Conservation (phyloP, 2,329 filamentous ascomycete species). For the Alternaria sp. region DNA sequence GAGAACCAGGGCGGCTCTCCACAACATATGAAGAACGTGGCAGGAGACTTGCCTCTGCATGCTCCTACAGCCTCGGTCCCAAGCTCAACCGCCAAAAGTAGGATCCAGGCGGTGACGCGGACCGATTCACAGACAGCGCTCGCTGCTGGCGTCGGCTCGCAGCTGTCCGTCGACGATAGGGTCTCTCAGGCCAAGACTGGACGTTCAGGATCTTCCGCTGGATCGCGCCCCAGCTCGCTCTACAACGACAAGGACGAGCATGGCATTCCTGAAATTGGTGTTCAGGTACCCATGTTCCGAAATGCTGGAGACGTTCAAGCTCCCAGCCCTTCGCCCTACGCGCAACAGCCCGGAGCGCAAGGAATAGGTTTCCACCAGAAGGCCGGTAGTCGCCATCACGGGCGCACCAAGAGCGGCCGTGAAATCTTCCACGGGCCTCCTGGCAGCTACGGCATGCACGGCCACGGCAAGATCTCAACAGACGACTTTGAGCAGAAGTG, state of each 20-base stretch:
- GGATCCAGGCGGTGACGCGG: conserved; percentile 82
- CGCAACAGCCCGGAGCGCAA: conserved; percentile 44
- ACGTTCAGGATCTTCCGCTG: conserved; percentile 43
- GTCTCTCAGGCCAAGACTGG: conserved; percentile 29
- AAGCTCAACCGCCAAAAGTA: conserved; percentile 78
- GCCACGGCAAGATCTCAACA: conserved; percentile 76
- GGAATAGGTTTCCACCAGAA: conserved; percentile 63
- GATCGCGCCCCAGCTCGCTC: conserved; percentile 61
- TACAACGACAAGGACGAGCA: conserved; percentile 72
- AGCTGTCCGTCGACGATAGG: conserved; percentile 50
- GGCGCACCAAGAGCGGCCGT: conserved; percentile 73
- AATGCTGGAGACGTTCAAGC: conserved; percentile 95
- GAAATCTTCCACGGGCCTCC: conserved; percentile 75
- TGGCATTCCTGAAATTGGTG: conserved; percentile 90
- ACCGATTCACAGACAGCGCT: conserved; percentile 90
- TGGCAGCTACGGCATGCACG: conserved; percentile 91
- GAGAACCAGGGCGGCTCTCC: conserved; percentile 55
- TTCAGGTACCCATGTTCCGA: conserved; percentile 91
- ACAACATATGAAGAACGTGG: conserved; percentile 78
- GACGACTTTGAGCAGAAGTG: conserved; percentile 91
- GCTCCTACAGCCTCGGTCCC: conserved; percentile 89
- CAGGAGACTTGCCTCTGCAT: conserved; percentile 82
- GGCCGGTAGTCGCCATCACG: conserved; percentile 60
- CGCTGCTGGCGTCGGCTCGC: conserved; percentile 80
- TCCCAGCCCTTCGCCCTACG: conserved; percentile 75